Evolutionary conservation across 768 basidiomycete genomes (phyloP).

Genomic region (Auricularia sp.): DNA sequence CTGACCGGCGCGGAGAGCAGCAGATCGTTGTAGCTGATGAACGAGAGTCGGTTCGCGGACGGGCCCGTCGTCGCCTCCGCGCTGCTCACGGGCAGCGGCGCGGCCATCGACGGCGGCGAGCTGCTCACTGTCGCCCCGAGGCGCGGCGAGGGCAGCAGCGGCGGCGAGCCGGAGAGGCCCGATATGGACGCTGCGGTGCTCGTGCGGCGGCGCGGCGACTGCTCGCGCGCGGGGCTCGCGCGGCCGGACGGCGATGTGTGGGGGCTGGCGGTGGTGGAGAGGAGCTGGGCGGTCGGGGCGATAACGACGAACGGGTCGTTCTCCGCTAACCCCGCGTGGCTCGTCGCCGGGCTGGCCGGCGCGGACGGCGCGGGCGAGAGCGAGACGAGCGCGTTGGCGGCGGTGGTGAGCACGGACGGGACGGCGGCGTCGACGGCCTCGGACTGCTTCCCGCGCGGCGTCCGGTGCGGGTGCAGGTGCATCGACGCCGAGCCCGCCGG

Average conservation of each 20-base stretch:
- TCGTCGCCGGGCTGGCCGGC: constrained; percentile 15
- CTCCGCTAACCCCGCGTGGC: constrained; percentile 56
- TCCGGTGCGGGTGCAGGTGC: constrained; percentile 45
- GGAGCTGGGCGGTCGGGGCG: constrained; percentile 3
- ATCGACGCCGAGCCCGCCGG: constrained; percentile 26
- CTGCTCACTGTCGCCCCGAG: not conserved
- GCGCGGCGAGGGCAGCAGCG: not conserved
- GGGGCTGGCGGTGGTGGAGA: not conserved
- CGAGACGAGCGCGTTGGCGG: constrained; percentile 52
- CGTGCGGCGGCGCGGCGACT: not conserved
- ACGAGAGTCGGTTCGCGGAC: constrained; percentile 64
- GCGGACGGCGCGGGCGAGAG: constrained; percentile 17
- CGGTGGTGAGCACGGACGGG: constrained; percentile 77
- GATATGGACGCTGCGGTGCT: not conserved
- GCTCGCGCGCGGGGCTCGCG: not conserved
- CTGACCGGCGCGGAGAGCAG: constrained; percentile 67
- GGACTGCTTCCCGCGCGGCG: constrained; percentile 58
- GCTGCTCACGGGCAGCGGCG: constrained; percentile 21
- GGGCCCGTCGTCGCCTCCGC: constrained; percentile 29
- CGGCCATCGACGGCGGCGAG: constrained; percentile 40
- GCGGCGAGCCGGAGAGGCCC: not conserved
- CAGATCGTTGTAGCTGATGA: constrained; percentile 82
- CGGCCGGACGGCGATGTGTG: not conserved
- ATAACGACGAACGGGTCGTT: constrained; percentile 13
- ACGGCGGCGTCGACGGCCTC: constrained; percentile 71